Conservation (phyloP, 208 protist genomes). For the Porcisia deanei region DNA sequence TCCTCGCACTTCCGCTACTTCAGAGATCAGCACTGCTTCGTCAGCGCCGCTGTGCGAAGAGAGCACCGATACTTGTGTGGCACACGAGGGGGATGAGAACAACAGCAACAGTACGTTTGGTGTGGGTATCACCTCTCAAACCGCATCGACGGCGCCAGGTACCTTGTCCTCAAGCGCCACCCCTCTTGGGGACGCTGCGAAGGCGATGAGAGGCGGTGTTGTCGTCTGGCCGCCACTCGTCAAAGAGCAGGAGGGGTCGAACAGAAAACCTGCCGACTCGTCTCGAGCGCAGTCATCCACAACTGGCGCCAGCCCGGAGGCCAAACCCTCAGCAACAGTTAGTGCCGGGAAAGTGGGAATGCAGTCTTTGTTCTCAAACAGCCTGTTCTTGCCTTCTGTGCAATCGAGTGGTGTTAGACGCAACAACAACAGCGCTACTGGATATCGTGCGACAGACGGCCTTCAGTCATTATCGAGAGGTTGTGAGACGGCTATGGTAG, state of each 20-base stretch:
- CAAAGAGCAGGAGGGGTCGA: background rate
- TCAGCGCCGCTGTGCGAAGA: background rate
- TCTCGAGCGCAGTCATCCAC: background rate
- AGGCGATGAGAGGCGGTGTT: constrained; percentile 23
- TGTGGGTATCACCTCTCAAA: background rate
- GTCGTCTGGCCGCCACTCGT: constrained; percentile 11
- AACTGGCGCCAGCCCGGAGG: background rate
- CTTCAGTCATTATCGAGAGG: background rate
- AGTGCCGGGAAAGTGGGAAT: background rate
- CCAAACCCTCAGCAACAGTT: background rate
- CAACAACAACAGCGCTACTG: background rate
- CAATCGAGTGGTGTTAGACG: background rate
- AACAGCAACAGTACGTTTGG: background rate
- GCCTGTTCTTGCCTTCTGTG: background rate
- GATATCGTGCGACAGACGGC: background rate
- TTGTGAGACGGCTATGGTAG: background rate
- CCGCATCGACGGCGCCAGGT: background rate
- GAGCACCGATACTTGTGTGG: background rate
- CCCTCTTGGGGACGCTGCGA: background rate
- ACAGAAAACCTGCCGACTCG: background rate
- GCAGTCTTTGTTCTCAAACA: background rate
- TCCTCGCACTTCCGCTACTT: too few relatives aligned
- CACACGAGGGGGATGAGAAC: background rate
- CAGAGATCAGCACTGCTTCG: background rate
- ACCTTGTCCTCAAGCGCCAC: background rate